Percentiles rank a stretch among this genome's conserved stretches.
Evolutionary conservation across 768 basidiomycete genomes (phyloP).

Genomic region (Daedalea quercina): DNA sequence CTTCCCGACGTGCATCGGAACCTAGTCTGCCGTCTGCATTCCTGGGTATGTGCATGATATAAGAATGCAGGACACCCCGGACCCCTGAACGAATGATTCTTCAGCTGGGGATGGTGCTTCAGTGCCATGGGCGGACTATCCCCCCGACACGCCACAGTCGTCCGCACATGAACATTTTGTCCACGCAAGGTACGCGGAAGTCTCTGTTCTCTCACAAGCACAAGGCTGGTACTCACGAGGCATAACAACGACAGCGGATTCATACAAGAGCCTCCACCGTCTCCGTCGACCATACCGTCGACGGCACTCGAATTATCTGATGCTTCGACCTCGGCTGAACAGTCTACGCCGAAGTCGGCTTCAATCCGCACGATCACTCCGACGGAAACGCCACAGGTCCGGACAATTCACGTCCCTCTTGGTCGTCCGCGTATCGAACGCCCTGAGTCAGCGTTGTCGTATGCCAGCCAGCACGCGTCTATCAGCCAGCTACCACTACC

Average conservation of each 20-base stretch:
- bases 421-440: not conserved
- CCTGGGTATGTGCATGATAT: not conserved
- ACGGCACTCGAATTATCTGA: too few relatives aligned
- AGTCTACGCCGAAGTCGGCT: too few relatives aligned
- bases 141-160: not conserved
- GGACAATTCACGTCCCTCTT: not conserved
- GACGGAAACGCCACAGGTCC: not conserved
- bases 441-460: too few relatives aligned
- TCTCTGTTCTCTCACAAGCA: too few relatives aligned
- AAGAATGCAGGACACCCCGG: not conserved
- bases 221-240: too few relatives aligned
- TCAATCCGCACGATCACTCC: not conserved
- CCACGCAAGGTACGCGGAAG: constrained; percentile 4
- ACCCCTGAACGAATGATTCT: constrained; percentile 7
- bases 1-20: not conserved
- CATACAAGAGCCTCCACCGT: too few relatives aligned
- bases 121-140: not conserved
- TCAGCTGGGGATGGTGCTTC: constrained; percentile 5
- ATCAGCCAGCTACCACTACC: not conserved
- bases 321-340: too few relatives aligned
- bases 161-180: constrained; percentile 4
- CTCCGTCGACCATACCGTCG: too few relatives aligned
- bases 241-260: too few relatives aligned
- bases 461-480: too few relatives aligned
- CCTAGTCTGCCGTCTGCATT: not conserved